Base-by-base conservation (phyloP, 345 rosid species). In the Syzygium grande region DNA sequence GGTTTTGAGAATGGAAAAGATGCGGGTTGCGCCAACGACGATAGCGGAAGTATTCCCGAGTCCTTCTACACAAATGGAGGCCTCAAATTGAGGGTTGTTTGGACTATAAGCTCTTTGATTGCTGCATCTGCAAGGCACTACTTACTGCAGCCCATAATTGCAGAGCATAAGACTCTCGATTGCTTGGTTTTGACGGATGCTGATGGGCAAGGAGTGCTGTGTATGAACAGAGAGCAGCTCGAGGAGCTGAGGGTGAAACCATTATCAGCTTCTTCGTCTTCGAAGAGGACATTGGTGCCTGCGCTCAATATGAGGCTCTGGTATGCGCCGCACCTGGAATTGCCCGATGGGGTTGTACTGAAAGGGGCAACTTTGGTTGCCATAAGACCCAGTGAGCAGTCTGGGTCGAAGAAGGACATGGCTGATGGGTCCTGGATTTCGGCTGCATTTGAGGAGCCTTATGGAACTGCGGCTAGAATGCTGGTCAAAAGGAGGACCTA, bases 211-310 rank as follows among this genome's bases (percentile, higher is more conserved):
- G 99, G 99, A 83, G 95, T 98, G 90, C 88, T 98, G 86, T 93
- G 96, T 88, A 98, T 98, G 99, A 96, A 94, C 29, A 94, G 94
- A 85, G 97, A 96, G 87, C 98, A 98, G 90, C 91, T 98, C 6
- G 98, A 98, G 89, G 99, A 98, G 94, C 88, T 98, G 22, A 92
- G 99, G 90, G 95, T 97, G 90, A 97, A 96, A 90, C 99, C 99
- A 1, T 92, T 97, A 29, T 94, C 98, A 4, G 97, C 97, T 90
- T 97, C 98, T 38, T 98, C 98, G 0, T 97, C 98, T 14, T 94
- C 98, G 0, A 96, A 95, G 97, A 97, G 99, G 92, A 98, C 99
- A 3, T 91, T 96, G 83, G 98, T 98, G 11, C 98, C 98, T 14
- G 99, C 99, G 0, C 56, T 98, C 88, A 97, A 94, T 85, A 98